Evolutionary conservation across 495 filamentous ascomycete genomes (phyloP), one percentile per base, ranked within the genome.

Genomic region (Penicillium riverlandense): DNA sequence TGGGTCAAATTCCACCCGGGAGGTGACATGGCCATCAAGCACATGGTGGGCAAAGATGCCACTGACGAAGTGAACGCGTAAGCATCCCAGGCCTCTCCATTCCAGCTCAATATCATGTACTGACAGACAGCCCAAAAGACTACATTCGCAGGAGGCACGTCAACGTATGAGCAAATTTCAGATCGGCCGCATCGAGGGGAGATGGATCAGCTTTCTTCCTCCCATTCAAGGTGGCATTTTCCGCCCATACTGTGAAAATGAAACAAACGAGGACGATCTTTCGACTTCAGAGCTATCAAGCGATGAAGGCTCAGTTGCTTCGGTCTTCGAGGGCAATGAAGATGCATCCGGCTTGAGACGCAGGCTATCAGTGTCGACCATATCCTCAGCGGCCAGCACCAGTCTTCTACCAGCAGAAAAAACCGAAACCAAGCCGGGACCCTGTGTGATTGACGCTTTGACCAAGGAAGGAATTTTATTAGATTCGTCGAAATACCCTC

Each of bases 1-100:
- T 96, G 86, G 86, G 68, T 88, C 27, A 75, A 77, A 38, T 92
- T 78, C 54, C 89, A 96, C 55, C 89, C 89, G 11, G 89, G 90
- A 32, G 89, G 89, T 29, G 79, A 86, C 52, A 88, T 84, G 61
- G 76, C 89, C 30, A 91, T 96, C 50, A 62, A 72, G 63, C 89
- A 96, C 57, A 86, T 95, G 85, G 76, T 96, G 37, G 89, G 89
- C 35, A 75, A 47, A 46, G 90, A 95, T 79, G 89, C 86, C 37
- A 94, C 90, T 13, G 86, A 92, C 59, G 88, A 95, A 67, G 78
- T 92, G 44, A 85, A 80, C 53, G 80, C 75, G 53, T 59, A 43
- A 37, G 52, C 43, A 13, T 8, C 10, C 10, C 9, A 34, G 22
- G 22, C 32, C 16, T 41, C 12, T 15, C 13, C n/a, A 14, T 2